Conservation (phyloP, 1,284 basidiomycete genomes). For the Taiwanofungus camphoratus region DNA sequence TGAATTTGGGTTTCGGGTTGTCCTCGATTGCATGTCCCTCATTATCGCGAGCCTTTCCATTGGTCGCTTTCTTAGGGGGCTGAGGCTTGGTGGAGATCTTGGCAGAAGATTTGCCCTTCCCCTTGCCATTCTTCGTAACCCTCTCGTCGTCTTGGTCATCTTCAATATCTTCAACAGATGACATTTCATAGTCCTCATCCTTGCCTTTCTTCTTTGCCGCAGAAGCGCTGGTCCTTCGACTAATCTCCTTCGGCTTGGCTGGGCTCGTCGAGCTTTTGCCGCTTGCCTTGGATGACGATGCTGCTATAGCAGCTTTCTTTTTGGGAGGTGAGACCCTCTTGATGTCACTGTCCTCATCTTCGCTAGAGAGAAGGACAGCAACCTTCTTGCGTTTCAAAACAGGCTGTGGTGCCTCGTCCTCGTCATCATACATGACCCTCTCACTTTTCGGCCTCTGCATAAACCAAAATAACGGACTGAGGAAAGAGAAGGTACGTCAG, state of each 20-base stretch:
- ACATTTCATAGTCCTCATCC: slow-evolving; percentile 22
- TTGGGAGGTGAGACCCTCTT: slow-evolving; percentile 28
- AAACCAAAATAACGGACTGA: too few species aligned
- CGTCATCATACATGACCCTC: slow-evolving; percentile 21
- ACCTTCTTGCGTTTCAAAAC: slow-evolving; percentile 29
- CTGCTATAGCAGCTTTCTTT: slow-evolving; percentile 33
- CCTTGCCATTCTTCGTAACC: slow-evolving; percentile 19
- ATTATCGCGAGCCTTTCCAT: slow-evolving; percentile 16
- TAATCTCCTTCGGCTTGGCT: slow-evolving; percentile 14
- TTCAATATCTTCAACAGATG: slow-evolving; percentile 17
- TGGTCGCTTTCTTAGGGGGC: slow-evolving; percentile 4
- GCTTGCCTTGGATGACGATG: slow-evolving; percentile 26
- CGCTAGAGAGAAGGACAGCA: slow-evolving; percentile 25
- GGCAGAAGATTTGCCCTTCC: slow-evolving; percentile 17
- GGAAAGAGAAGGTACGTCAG: too few species aligned
- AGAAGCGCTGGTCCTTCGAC: slow-evolving; percentile 7
- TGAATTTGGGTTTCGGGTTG: slow-evolving; percentile 29
- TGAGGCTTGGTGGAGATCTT: slow-evolving; percentile 10
- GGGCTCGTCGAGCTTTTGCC: slow-evolving; percentile 11
- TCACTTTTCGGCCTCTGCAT: slow-evolving; percentile 24
- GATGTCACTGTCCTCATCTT: slow-evolving; percentile 27
- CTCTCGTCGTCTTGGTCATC: slow-evolving; percentile 24
- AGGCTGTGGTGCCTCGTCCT: slow-evolving; percentile 12
- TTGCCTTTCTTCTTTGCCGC: slow-evolving; percentile 18
- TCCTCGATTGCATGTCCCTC: slow-evolving; percentile 19